A percentile compares a stretch with the other conserved stretches of the same genome.
These are phyloP conservation scores for Vigna unguiculata DNA, from an alignment of 306 rosid genomes.

Conservation along the genomic window DNA sequence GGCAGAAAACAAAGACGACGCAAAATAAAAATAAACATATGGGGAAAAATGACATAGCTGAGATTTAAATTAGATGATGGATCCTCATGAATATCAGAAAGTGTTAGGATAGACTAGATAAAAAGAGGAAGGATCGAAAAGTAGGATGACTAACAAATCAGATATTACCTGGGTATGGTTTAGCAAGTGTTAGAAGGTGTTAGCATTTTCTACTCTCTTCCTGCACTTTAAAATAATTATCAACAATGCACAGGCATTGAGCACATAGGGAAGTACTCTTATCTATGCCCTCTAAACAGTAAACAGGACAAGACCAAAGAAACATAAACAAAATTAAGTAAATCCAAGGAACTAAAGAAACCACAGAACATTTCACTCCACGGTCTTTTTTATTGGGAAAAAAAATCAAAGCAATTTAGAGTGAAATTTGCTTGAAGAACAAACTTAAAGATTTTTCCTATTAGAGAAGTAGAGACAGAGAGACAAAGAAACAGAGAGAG, in stretches of 20 bases:
- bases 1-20: slow-evolving; percentile 53
- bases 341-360: slow-evolving; percentile 2
- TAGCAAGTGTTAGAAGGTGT: slow-evolving; percentile 54
- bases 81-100: slow-evolving; percentile 40
- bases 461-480: neutral
- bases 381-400: neutral
- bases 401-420: neutral
- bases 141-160: slow-evolving; percentile 50
- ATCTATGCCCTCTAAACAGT: slow-evolving; percentile 44
- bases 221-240: slow-evolving; percentile 55
- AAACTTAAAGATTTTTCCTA: slow-evolving; percentile 3
- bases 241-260: slow-evolving; percentile 44
- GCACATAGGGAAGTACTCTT: slow-evolving; percentile 42
- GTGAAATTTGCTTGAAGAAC: slow-evolving; percentile 20
- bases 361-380: slow-evolving; percentile 5
- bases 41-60: slow-evolving; percentile 26
- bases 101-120: slow-evolving; percentile 48
- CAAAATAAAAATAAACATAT: slow-evolving; percentile 51
- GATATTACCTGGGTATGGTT: slow-evolving; percentile 60
- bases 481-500: neutral
- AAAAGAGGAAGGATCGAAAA: slow-evolving; percentile 44
- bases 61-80: slow-evolving; percentile 47
- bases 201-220: slow-evolving; percentile 60
- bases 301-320: slow-evolving; percentile 32
- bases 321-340: slow-evolving; percentile 2